phyloP scores from a whole-genome alignment of 495 filamentous ascomycete species.

The Coniosporium apollinis region DNA sequence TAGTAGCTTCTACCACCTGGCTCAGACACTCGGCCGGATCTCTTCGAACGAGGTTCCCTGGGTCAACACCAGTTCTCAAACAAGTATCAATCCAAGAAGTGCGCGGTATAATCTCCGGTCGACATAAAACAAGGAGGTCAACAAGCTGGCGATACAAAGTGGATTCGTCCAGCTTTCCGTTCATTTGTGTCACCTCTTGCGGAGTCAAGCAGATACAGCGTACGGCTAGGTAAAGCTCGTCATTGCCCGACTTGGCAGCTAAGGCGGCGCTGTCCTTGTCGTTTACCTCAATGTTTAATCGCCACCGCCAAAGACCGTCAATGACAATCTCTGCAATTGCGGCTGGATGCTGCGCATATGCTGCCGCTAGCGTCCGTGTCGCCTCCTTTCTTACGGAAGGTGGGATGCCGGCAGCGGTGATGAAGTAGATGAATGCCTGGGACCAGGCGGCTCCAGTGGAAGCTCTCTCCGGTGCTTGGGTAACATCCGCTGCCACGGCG shows the following conservation, averaged over 20 bases:
- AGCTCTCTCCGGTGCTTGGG: constrained; percentile 1
- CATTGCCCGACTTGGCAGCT: constrained; percentile 45
- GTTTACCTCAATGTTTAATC: constrained; percentile 38
- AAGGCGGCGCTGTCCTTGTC: constrained; percentile 66
- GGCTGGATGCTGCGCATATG: constrained; percentile 38
- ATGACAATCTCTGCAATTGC: constrained; percentile 43
- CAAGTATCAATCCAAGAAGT: constrained; percentile 79
- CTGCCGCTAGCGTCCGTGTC: constrained; percentile 34
- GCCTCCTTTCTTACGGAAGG: constrained; percentile 42
- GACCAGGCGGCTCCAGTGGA: constrained; percentile 44
- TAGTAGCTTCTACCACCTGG: constrained; percentile 31
- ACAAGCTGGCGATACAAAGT: constrained; percentile 35
- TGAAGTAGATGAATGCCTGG: constrained; percentile 63
- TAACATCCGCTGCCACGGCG: constrained; percentile 30
- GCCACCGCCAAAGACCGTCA: constrained; percentile 71
- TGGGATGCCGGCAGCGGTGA: constrained; percentile 42
- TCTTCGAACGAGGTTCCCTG: constrained; percentile 51
- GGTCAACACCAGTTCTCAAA: constrained; percentile 60
- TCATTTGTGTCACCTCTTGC: constrained; percentile 23
- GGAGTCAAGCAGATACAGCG: constrained; percentile 48
- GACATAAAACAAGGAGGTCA: constrained; percentile 58
- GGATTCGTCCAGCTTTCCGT: constrained; percentile 21
- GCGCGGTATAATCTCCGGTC: constrained; percentile 57
- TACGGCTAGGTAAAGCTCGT: constrained; percentile 45
- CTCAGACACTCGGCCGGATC: constrained; percentile 33